Evolutionary conservation across 257 asterid species (phyloP), one percentile per base, ranked within the genome.

Genomic region (Nicotiana obtusifolia): DNA sequence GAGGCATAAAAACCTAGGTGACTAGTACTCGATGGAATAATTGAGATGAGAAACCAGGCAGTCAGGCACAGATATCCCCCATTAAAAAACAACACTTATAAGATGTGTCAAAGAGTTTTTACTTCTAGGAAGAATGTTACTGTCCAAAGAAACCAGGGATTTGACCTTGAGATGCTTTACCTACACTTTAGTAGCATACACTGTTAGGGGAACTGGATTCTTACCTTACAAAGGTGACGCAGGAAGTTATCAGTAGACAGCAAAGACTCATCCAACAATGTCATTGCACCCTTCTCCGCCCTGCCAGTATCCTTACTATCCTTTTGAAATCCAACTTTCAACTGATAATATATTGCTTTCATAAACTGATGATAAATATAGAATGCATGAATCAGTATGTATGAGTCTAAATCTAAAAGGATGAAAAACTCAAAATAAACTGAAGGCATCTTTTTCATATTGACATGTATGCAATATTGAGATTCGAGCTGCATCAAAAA

Each of bases 191-290:
- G 54, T 78, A 78, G 14, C 33, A 31, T 61, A 57, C n/a, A 53
- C 57, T n/a, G 20, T 28, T 56, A 31, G 16, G 77, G 44, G 49
- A 52, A n/a, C 56, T 76, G 65, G 64, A 62, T 28, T 56, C 54
- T 84, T 89, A 93, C 99, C 99, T 92, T 92, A 91, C 97, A 94
- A 80, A 95, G 92, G 84, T 84, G 93, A 88, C 90, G 88, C 84
- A 95, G 87, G 88, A 95, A 95, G 89, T 91, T 93, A 86, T 93
- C 98, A 87, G 94, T 87, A 77, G 97, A 91, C 78, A 95, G 85
- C 94, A 93, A 95, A 78, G 97, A 94, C 81, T 95, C 97, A 53
- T 94, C 99, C 88, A 94, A 84, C 84, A 90, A 86, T 76, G 89
- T 85, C 5, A 88, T 84, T 69, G 88, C 87, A 79, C 94, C 93